These are phyloP conservation scores for Penicillium paradoxum DNA, from an alignment of 495 filamentous ascomycete species.

Conservation along the genomic window DNA sequence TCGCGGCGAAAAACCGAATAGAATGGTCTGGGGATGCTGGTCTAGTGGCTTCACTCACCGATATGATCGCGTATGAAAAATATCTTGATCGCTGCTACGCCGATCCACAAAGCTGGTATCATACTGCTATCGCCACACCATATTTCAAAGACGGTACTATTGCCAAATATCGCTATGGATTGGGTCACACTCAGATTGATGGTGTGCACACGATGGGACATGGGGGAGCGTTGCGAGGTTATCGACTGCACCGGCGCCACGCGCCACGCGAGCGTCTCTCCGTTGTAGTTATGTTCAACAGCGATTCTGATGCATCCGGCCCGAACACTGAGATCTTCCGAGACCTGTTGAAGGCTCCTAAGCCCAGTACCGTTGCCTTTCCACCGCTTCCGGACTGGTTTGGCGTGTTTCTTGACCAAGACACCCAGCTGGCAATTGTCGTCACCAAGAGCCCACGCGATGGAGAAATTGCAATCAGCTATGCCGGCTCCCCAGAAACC, in stretches of 20 bases:
- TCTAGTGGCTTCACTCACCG: constrained; percentile 28
- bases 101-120: constrained; percentile 26
- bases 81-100: constrained; percentile 19
- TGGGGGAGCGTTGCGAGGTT: constrained; percentile 32
- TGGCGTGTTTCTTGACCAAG: constrained; percentile 27
- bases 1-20: constrained; percentile 23
- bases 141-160: constrained; percentile 20
- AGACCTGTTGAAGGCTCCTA: constrained; percentile 10
- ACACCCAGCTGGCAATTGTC: constrained; percentile 19
- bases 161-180: constrained; percentile 25
- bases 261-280: constrained; percentile 23
- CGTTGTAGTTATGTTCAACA: constrained; percentile 29
- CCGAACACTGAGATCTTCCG: constrained; percentile 17
- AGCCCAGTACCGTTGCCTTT: not conserved
- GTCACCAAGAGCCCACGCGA: constrained; percentile 10
- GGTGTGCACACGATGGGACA: constrained; percentile 23
- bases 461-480: constrained; percentile 19
- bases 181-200: constrained; percentile 11
- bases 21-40: constrained; percentile 37
- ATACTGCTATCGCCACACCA: constrained; percentile 8
- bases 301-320: constrained; percentile 16
- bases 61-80: constrained; percentile 35
- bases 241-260: constrained; percentile 26
- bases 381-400: constrained; percentile 12
- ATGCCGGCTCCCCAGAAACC: constrained; percentile 4